Conservation (phyloP, 768 basidiomycete genomes). For the Tylopilus sp. region DNA sequence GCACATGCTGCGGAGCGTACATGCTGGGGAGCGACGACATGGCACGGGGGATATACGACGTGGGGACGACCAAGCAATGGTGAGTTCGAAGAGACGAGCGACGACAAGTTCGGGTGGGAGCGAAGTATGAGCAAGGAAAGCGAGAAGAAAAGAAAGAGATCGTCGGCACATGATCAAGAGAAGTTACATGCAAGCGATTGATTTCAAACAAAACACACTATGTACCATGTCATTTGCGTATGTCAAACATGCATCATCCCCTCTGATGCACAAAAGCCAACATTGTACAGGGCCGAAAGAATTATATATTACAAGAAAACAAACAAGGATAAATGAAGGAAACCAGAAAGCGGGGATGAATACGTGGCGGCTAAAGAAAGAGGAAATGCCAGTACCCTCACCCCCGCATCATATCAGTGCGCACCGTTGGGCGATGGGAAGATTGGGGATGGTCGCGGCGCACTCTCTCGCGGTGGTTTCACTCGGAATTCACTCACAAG, state of each 20-base stretch:
- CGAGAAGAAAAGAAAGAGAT: neutral
- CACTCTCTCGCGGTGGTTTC: slow-evolving; percentile 59
- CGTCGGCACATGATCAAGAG: neutral
- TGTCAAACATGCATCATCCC: slow-evolving; percentile 14
- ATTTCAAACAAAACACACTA: slow-evolving; percentile 15
- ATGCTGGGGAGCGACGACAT: too few relatives aligned
- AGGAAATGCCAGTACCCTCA: slow-evolving; percentile 6
- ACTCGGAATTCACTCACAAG: slow-evolving; percentile 75
- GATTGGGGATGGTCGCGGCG: slow-evolving; percentile 35
- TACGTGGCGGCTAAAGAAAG: neutral
- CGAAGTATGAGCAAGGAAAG: neutral
- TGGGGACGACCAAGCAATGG: too few relatives aligned
- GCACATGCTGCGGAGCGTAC: too few relatives aligned
- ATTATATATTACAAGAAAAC: slow-evolving; percentile 24
- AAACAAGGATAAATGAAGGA: slow-evolving; percentile 24
- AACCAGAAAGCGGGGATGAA: slow-evolving; percentile 10
- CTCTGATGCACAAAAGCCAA: slow-evolving; percentile 22
- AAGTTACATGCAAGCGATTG: slow-evolving; percentile 13
- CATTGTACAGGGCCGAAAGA: slow-evolving; percentile 26
- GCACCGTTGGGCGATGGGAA: slow-evolving; percentile 39
- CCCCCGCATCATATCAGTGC: slow-evolving; percentile 17
- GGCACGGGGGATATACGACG: too few relatives aligned
- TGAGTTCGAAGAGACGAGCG: too few relatives aligned
- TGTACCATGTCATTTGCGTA: slow-evolving; percentile 22
- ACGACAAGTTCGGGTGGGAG: too few relatives aligned